Conservation (phyloP, 805 yeast genomes). For the Teunomyces kruisii region DNA sequence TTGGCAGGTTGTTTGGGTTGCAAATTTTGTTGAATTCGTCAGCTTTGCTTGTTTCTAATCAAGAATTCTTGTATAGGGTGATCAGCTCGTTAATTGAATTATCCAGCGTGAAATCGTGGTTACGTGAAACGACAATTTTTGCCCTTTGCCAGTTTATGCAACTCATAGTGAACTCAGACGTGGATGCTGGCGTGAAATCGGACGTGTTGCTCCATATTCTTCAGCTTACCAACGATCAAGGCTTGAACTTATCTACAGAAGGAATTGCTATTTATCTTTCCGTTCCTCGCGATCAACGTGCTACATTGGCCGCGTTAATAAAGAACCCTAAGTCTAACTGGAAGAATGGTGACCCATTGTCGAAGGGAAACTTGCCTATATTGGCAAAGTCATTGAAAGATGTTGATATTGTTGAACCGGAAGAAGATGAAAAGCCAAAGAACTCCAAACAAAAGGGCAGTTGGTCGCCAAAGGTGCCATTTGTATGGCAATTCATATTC, state of each 20-base stretch:
- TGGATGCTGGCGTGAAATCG: conserved; percentile 17
- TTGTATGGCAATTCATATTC: conserved; percentile 68
- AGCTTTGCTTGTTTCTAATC: conserved; percentile 17
- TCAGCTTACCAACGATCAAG: conserved; percentile 46
- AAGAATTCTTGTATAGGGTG: conserved; percentile 38
- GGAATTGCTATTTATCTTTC: conserved; percentile 73
- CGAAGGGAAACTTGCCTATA: conserved; percentile 62
- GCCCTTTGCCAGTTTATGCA: conserved; percentile 58
- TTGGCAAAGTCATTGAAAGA: conserved; percentile 67
- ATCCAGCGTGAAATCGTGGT: conserved; percentile 73
- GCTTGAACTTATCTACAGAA: conserved; percentile 68
- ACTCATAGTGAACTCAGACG: conserved; percentile 6
- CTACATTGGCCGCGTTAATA: conserved; percentile 9
- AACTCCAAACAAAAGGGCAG: conserved; percentile 55
- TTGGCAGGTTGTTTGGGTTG: conserved; percentile 84
- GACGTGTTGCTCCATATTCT: conserved; percentile 34
- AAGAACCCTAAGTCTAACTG: conserved; percentile 42
- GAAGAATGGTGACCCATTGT: conserved; percentile 72
- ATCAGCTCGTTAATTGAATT: conserved; percentile 53
- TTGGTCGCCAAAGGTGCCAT: conserved; percentile 76
- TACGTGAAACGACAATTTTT: conserved; percentile 75
- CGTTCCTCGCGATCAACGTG: conserved; percentile 36
- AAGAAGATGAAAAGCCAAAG: conserved; percentile 22
- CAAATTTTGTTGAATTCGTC: conserved; percentile 63
- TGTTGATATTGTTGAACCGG: conserved; percentile 40